Base-by-base conservation (phyloP, 75 land plant genomes). In the Azolla pinnata region DNA sequence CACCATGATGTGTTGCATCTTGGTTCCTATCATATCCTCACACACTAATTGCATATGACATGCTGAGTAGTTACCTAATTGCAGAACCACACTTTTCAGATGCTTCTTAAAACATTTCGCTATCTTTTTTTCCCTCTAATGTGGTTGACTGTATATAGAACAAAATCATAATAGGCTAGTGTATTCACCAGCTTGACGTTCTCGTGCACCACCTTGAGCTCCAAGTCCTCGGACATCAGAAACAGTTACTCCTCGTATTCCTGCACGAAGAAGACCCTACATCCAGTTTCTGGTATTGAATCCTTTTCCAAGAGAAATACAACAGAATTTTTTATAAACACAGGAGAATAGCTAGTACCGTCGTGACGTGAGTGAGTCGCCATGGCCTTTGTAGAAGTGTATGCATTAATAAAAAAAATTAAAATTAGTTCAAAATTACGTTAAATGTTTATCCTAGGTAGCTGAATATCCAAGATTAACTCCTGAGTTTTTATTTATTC, bases 161-260 rank as follows among this genome's bases (percentile, higher is more conserved):
- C 40, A 35, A 55, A 55, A 30, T 10, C 29, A 55, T 25, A 55
- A 16, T 2, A 55, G 16, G 29, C 57, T 50, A 4, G 18, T 8
- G 7, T 21, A 62, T 23, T 1, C 59, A 88, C 95, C 95, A 38
- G 75, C 95, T 45, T 88, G 95, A n/a, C 95, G 81, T 66, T 88
- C 95, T 33, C 73, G 48, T 20, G 77, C 71, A 19, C 83, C 95
- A n/a, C 95, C 95, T 61, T 88, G 95, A 38, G 89, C 69, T 33
- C 95, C 95, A 73, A 85, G 82, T 8, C 95, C 95, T 54, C 73
- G 59, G 12, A 85, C 95, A 57, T 88, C 95, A 68, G 86, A 77
- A 25, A 88, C 80, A 46, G 95, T 88, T 1, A 85, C 95, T 25
- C 95, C 89, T 56, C 89, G 78, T 65, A 88, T 85, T 42, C 95